These are phyloP conservation scores for Oryza meridionalis DNA, from an alignment of 176 grass and related monocot species.

Conservation along the genomic window DNA sequence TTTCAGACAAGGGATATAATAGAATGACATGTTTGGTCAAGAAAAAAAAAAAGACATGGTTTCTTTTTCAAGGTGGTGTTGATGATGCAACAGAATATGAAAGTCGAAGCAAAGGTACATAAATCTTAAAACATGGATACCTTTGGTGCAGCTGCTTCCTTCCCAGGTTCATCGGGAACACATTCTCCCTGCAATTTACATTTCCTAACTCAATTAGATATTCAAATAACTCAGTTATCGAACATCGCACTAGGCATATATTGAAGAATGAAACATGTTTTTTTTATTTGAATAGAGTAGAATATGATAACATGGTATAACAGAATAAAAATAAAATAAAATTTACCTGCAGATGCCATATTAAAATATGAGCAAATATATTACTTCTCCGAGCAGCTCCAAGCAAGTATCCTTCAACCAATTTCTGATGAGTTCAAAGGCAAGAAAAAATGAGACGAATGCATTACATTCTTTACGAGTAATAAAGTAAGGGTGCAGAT, in stretches of 20 bases:
- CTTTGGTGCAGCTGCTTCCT: conserved; percentile 63
- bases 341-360: conserved; percentile 98
- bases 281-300: conserved; percentile 12
- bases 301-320: background rate
- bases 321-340: conserved; percentile 30
- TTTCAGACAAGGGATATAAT: conserved; percentile 39
- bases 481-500: conserved; percentile 40
- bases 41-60: background rate
- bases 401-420: conserved; percentile 99
- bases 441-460: conserved; percentile 27
- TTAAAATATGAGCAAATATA: conserved; percentile 99
- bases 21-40: background rate
- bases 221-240: conserved; percentile 40
- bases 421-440: conserved; percentile 68
- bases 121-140: conserved; percentile 50
- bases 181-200: conserved; percentile 74
- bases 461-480: conserved; percentile 2
- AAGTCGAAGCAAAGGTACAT: conserved; percentile 17
- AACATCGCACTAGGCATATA: conserved; percentile 32
- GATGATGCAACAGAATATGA: conserved; percentile 31
- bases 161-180: conserved; percentile 66
- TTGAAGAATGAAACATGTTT: conserved; percentile 23
- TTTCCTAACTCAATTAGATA: background rate
- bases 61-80: background rate
- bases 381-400: conserved; percentile 93